phyloP scores from a whole-genome alignment of 768 basidiomycete species.

The Tylopilus sp. region DNA sequence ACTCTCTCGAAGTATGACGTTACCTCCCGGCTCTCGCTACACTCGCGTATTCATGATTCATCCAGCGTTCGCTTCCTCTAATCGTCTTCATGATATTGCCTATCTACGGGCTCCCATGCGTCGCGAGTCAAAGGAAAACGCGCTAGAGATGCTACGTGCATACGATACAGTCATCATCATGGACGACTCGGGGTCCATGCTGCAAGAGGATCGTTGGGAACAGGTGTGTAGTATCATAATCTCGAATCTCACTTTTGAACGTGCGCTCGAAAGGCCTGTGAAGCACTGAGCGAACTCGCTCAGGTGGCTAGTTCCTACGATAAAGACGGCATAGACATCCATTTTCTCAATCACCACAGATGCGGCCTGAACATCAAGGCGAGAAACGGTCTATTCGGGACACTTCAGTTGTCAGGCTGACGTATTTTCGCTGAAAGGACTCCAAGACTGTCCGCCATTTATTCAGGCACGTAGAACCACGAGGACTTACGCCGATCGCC shows the following conservation, averaged over 20 bases:
- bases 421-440: conserved; percentile 28
- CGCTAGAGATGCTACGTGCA: conserved; percentile 35
- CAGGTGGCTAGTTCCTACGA: conserved; percentile 49
- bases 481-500: conserved; percentile 46
- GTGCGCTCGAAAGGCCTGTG: conserved; percentile 5
- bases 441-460: conserved; percentile 35
- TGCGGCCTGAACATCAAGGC: conserved; percentile 40
- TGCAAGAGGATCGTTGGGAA: conserved; percentile 40
- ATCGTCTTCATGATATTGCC: conserved; percentile 18
- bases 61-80: conserved; percentile 13
- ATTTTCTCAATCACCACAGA: conserved; percentile 50
- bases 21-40: conserved; percentile 16
- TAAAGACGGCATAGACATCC: conserved; percentile 56
- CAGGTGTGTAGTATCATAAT: conserved; percentile 36
- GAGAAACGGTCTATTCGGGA: not conserved
- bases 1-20: conserved; percentile 16
- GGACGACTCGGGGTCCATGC: conserved; percentile 63
- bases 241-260: not conserved
- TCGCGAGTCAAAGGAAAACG: conserved; percentile 27
- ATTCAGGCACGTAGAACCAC: conserved; percentile 43
- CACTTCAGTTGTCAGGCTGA: not conserved
- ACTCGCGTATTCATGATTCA: conserved; percentile 26
- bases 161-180: conserved; percentile 60
- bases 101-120: conserved; percentile 28
- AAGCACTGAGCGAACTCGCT: conserved; percentile 42